Evolutionary conservation across 495 filamentous ascomycete genomes (phyloP).

Genomic region (Penicillium fimorum): DNA sequence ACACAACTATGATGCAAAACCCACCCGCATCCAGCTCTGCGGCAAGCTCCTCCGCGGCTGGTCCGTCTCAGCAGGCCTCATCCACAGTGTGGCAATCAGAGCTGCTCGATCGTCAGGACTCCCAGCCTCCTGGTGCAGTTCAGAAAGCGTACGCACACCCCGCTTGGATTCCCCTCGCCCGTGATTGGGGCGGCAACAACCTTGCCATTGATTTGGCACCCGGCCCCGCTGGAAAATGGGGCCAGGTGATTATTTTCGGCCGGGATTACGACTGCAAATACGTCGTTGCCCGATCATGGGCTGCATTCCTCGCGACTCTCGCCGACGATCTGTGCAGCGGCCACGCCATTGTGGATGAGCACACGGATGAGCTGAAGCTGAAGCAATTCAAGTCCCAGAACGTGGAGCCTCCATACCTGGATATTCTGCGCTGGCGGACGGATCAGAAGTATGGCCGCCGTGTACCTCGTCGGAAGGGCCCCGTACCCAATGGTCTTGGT

Average conservation of each 20-base stretch:
- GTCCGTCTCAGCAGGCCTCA: conserved; percentile 46
- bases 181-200: conserved; percentile 98
- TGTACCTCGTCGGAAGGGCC: conserved; percentile 44
- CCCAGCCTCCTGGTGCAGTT: conserved; percentile 78
- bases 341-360: conserved; percentile 87
- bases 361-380: conserved; percentile 85
- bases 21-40: conserved; percentile 62
- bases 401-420: conserved; percentile 91
- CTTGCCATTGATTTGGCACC: conserved; percentile 92
- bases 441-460: conserved; percentile 89
- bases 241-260: conserved; percentile 93
- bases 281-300: conserved; percentile 91
- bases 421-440: conserved; percentile 89
- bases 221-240: conserved; percentile 87
- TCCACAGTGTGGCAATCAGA: conserved; percentile 80
- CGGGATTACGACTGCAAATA: conserved; percentile 99
- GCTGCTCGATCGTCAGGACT: conserved; percentile 80
- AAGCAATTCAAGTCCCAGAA: conserved; percentile 83
- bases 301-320: conserved; percentile 77
- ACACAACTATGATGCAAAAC: conserved; percentile 51
- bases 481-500: conserved; percentile 40
- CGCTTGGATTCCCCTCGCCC: conserved; percentile 91
- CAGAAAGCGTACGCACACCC: conserved; percentile 94
- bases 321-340: conserved; percentile 87
- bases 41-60: conserved; percentile 60